Evolutionary conservation across 2,329 filamentous ascomycete species (phyloP), one percentile per base, ranked within the genome.

Genomic region (Phaeosphaeria sp.): DNA sequence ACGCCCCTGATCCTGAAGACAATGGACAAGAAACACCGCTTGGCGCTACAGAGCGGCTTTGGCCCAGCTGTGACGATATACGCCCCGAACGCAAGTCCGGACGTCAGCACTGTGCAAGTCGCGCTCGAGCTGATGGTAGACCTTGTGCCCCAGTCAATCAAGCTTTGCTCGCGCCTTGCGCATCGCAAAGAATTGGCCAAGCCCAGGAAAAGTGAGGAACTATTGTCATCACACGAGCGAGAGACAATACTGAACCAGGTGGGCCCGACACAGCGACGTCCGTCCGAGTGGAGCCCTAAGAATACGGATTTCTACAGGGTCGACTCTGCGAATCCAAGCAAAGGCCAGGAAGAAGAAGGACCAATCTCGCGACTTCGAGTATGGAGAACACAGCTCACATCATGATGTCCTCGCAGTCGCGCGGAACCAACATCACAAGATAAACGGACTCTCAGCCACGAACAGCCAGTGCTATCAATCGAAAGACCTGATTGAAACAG

Each of bases 21-120:
- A 24, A 55, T 55, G 53, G 53, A 55, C 21, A 40, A 55, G 15
- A 40, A 45, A 15, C 53, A 55, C 25, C n/a, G 46, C 2, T 13
- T 18, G 13, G 53, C 47, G 6, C 30, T 55, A 20, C 21, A 49
- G 5, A 21, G 24, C 21, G 51, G 36, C 1, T 54, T 54, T 18
- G 44, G 45, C 3, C 33, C 44, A 9, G 45, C 45, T 6, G 30
- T 54, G 5, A 49, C 45, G 2, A 54, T 54, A 21, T 30, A 46
- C 17, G 20, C 45, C 13, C 51, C 47, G n/a, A 39, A 40, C 9
- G 33, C 45, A 9, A 33, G 47, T 17, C 22, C 22, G 1, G 46
- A 54, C n/a, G 47, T 36, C 22, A 54, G 51, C 33, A 54, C 51
- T 24, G 33, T 54, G n/a, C 45, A 33, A 15, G 33, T 54, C 33